Base-by-base conservation (phyloP, 2,329 filamentous ascomycete species). In the Phaeosphaeria sp. region DNA sequence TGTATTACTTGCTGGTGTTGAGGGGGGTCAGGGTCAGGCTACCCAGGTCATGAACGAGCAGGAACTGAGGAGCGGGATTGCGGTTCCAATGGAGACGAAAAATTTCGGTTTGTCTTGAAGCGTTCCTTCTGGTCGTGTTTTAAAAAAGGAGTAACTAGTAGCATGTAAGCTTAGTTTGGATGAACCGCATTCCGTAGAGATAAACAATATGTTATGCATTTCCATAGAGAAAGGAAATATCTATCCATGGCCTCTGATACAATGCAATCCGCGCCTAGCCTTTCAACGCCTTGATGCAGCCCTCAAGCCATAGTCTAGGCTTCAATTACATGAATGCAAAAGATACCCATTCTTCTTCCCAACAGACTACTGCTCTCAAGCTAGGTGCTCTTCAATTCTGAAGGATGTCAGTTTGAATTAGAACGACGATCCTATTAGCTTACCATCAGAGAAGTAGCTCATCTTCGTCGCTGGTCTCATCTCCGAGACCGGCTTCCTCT, bases 1-100 rank as follows among this genome's bases (percentile, higher is more conserved):
- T 63, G 18, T 77, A 75, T 51, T 77, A 71, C 50, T 47, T 74
- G 39, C 22, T 58, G 8, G 65, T 44, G 43, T 30, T 71, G 50
- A 66, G 65, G 45, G 59, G 63, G 4, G 25, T 68, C 43, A 59
- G 53, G 21, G n/a, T 60, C 33, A 62, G 44, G 36, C n/a, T n/a
- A 39, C 36, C 36, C 1, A n/a, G 36, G 59, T n/a, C 9, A 9
- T 7, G 24, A 30, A 9, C 6, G 24, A 30, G 22, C 8, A 39
- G 9, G 33, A 36, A 4, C n/a, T n/a, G 25, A 27, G 25, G 8
- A 27, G 25, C 25, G 25, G 8, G 25, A 27, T 27, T 27, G 25
- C 25, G 25, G 25, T 27, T 13, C 4, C n/a, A 7, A 15, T 6
- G 13, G 36, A n/a, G 17, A 39, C 2, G 36, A 17, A 39, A 4